These are phyloP conservation scores for Suhomyces guaymorum DNA, from an alignment of 1,139 yeast genomes.

Conservation along the genomic window DNA sequence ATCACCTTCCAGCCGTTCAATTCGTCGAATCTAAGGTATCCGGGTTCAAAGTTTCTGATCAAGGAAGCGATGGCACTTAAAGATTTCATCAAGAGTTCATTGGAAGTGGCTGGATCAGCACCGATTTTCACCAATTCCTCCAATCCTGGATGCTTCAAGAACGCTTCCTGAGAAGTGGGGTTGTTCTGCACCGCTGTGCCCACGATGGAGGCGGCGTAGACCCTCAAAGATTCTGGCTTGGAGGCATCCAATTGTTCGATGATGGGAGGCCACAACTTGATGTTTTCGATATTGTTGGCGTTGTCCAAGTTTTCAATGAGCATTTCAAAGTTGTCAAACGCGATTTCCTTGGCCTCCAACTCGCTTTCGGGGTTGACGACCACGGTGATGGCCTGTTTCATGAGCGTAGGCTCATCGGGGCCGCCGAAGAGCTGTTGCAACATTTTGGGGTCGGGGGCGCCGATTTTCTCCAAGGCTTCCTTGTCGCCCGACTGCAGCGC, in stretches of 20 bases:
- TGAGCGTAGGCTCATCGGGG: slow-evolving; percentile 81
- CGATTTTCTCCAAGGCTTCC: slow-evolving; percentile 59
- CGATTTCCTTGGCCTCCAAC: slow-evolving; percentile 65
- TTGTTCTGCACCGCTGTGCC: slow-evolving; percentile 96
- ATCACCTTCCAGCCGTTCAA: slow-evolving; percentile 63
- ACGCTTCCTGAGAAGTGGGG: slow-evolving; percentile 67
- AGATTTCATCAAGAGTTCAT: slow-evolving; percentile 57
- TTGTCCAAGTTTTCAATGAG: slow-evolving; percentile 90
- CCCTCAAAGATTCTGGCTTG: slow-evolving; percentile 41
- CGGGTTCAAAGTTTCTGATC: slow-evolving; percentile 67
- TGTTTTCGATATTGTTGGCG: slow-evolving; percentile 85
- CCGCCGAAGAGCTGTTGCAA: slow-evolving; percentile 79
- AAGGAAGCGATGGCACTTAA: slow-evolving; percentile 76
- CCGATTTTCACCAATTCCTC: slow-evolving; percentile 46
- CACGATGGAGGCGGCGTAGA: slow-evolving; percentile 68
- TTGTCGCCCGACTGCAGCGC: slow-evolving; percentile 73
- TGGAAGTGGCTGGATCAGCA: slow-evolving; percentile 22
- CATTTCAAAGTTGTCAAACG: slow-evolving; percentile 93
- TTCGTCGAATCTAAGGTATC: slow-evolving; percentile 55
- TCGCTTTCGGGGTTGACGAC: slow-evolving; percentile 63
- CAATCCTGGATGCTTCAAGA: slow-evolving; percentile 54
- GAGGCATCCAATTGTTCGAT: slow-evolving; percentile 51
- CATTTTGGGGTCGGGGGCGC: slow-evolving; percentile 75
- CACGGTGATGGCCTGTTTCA: slow-evolving; percentile 72
- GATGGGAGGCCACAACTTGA: slow-evolving; percentile 77